Conservation (phyloP, 164 flowering plant species). For the Aristolochia californica region DNA sequence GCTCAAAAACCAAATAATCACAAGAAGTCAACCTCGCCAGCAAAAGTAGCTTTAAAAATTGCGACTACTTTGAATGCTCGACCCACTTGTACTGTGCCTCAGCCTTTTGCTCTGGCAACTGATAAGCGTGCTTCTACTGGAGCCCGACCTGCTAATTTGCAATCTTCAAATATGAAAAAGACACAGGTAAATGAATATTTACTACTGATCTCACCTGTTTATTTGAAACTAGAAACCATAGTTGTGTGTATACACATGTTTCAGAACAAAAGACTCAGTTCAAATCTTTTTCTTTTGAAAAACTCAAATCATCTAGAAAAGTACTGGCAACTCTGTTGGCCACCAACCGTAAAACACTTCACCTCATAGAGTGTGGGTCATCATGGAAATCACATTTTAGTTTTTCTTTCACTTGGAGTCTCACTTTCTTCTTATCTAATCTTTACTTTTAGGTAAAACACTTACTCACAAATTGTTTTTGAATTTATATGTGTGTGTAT, state of each 20-base stretch:
- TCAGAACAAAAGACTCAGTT: too few species aligned
- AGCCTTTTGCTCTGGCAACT: constrained; percentile 79
- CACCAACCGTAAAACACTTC: background rate
- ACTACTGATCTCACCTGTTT: background rate
- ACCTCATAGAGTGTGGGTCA: too few species aligned
- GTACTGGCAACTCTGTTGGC: background rate
- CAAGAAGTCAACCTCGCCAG: constrained; percentile 22
- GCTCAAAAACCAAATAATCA: constrained; percentile 17
- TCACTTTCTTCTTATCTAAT: too few species aligned
- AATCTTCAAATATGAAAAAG: constrained; percentile 21
- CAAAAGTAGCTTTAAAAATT: constrained; percentile 26
- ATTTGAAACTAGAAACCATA: background rate
- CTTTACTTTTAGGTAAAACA: too few species aligned
- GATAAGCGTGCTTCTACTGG: constrained; percentile 66
- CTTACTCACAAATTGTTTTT: too few species aligned
- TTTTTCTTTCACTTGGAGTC: too few species aligned
- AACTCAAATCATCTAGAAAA: background rate
- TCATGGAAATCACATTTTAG: too few species aligned
- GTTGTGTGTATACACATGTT: too few species aligned
- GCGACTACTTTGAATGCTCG: constrained; percentile 27
- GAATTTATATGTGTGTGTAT: too few species aligned
- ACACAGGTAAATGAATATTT: constrained; percentile 20
- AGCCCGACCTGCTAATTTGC: constrained; percentile 25
- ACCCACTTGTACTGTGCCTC: constrained; percentile 44
- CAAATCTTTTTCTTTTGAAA: too few species aligned